These are phyloP conservation scores for Nymphaea colorata DNA, from an alignment of 164 flowering plant species.

Conservation along the genomic window DNA sequence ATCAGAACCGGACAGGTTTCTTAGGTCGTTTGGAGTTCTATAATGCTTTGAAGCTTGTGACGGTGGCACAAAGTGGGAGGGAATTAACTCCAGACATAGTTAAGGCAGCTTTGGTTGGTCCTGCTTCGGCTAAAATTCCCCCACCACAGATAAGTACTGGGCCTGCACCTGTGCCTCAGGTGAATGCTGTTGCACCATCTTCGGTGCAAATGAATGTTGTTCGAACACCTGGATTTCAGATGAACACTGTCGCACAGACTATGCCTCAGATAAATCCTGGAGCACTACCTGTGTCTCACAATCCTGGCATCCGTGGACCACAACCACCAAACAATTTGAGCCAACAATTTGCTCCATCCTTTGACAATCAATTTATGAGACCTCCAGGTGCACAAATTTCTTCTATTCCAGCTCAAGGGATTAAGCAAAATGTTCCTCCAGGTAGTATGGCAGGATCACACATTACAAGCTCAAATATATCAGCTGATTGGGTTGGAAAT, in stretches of 20 bases:
- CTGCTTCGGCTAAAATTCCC: conserved; percentile 92
- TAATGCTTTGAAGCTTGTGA: conserved; percentile 89
- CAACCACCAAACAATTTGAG: conserved; percentile 22
- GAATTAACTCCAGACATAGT: conserved; percentile 88
- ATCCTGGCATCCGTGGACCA: conserved; percentile 46
- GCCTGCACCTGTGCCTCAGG: conserved; percentile 30
- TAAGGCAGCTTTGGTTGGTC: conserved; percentile 76
- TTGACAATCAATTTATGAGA: conserved; percentile 36
- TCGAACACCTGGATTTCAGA: conserved; percentile 17
- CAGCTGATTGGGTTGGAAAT: conserved; percentile 47
- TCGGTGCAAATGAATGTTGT: conserved; percentile 42
- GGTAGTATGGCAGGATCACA: conserved; percentile 16
- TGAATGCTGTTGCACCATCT: conserved; percentile 24
- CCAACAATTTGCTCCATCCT: conserved; percentile 40
- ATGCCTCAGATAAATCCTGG: not conserved
- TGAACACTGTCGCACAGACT: conserved; percentile 12
- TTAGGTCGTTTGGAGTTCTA: conserved; percentile 79
- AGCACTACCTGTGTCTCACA: conserved; percentile 32
- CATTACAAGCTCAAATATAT: conserved; percentile 28
- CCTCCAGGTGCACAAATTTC: conserved; percentile 37
- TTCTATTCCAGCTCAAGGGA: conserved; percentile 28
- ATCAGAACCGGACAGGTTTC: conserved; percentile 62
- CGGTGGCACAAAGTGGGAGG: conserved; percentile 90
- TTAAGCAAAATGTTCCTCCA: conserved; percentile 24
- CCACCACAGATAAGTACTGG: conserved; percentile 75